Evolutionary conservation across 2,329 filamentous ascomycete species (phyloP), one percentile per base, ranked within the genome.

Genomic region (Keithomyces neogunnii): DNA sequence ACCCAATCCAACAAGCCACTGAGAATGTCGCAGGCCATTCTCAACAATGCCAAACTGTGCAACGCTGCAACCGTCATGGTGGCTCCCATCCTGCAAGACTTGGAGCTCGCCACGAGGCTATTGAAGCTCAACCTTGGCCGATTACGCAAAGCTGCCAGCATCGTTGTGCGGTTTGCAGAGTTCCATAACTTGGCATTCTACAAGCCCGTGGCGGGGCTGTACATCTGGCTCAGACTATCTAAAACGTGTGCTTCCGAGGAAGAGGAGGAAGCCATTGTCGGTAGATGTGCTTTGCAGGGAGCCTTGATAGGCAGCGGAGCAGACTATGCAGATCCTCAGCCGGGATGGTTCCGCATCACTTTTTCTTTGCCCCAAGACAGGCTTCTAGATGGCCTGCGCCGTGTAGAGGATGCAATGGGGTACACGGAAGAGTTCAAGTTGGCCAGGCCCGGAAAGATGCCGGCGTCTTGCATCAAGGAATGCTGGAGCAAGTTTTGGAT

Each of bases 21-120:
- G 19, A 19, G 47, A 31, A 52, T 42, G 36, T 52, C 51, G 3
- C 51, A 52, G 26, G 51, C 47, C 10, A 52, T 52, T 28, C 36
- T 52, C 8, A 52, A 52, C 13, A 52, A 52, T 19, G 47, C 47
- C 35, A 50, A 46, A 10, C 30, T 52, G 19, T 52, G 51, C 42
- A 52, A 45, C 26, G 51, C 47, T 9, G 51, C 47, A 13, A n/a
- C 47, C 8, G 29, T 42, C 19, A 52, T 52, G 47, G 33, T 50
- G 11, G 13, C 43, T 1, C 51, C 51, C 9, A 46, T 50, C 28
- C 13, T 52, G 4, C 36, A 29, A 19, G 38, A 52, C 9, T 28
- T 28, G 2, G 1, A 29, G 1, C 6, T 7, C 28, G 11, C 50
- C 4, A n/a, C n/a, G 19, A 35, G 31, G 6, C 48, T 52, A 6